Evolutionary conservation across 2,329 filamentous ascomycete genomes (phyloP).

Genomic region (Cladosporium sp.): DNA sequence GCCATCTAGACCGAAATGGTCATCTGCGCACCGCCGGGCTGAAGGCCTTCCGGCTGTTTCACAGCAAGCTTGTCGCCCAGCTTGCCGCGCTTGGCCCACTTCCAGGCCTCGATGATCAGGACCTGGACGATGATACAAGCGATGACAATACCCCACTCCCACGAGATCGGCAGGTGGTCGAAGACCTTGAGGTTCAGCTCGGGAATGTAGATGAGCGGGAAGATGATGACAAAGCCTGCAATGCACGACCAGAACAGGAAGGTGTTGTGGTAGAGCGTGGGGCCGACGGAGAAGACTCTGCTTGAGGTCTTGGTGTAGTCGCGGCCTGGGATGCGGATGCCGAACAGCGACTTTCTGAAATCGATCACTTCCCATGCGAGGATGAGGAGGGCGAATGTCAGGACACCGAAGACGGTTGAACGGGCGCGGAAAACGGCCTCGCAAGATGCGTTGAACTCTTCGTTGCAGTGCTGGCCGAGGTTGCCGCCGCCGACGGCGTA

Average conservation of each 20-base stretch:
- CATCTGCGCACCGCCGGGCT: neutral
- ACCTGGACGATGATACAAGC: conserved; percentile 57
- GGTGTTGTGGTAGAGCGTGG: conserved; percentile 9
- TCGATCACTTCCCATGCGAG: conserved; percentile 42
- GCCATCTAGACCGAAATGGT: neutral
- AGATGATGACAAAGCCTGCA: conserved; percentile 37
- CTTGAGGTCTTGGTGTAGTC: conserved; percentile 6
- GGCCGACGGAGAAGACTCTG: conserved; percentile 16
- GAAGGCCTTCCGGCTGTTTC: neutral
- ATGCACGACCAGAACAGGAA: conserved; percentile 38
- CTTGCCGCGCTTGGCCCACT: conserved; percentile 54
- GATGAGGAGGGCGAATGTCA: conserved; percentile 38
- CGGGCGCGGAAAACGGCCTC: conserved; percentile 37
- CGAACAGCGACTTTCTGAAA: conserved; percentile 11
- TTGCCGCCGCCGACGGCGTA: conserved; percentile 36
- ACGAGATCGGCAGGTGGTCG: conserved; percentile 57
- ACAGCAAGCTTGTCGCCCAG: conserved; percentile 6
- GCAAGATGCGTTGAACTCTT: conserved; percentile 35
- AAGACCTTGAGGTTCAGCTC: conserved; percentile 60
- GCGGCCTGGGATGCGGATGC: conserved; percentile 5
- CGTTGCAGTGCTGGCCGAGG: conserved; percentile 38
- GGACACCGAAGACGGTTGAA: conserved; percentile 38
- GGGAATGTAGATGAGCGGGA: conserved; percentile 55
- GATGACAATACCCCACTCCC: conserved; percentile 65
- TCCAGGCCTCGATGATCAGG: conserved; percentile 58